These are phyloP conservation scores for Inosperma sp. DNA, from an alignment of 768 basidiomycete genomes.

Conservation along the genomic window DNA sequence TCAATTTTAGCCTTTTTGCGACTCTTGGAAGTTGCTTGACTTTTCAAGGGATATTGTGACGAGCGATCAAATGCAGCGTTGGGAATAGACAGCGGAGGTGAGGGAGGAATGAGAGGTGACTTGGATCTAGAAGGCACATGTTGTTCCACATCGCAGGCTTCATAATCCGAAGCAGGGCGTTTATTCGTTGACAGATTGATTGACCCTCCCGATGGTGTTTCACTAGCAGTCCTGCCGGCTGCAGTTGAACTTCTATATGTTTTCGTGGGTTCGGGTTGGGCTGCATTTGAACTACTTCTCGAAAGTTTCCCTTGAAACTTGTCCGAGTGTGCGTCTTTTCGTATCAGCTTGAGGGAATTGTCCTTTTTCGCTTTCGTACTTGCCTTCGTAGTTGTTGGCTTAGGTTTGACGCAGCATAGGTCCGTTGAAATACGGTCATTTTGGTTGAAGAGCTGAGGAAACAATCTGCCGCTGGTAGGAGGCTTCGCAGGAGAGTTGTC, in stretches of 20 bases:
- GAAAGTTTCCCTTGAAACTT: slow-evolving; percentile 6
- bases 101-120: slow-evolving; percentile 55
- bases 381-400: slow-evolving; percentile 4
- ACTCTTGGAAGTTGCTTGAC: slow-evolving; percentile 30
- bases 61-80: slow-evolving; percentile 9
- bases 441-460: slow-evolving; percentile 65
- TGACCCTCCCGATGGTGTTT: slow-evolving; percentile 9
- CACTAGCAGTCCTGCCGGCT: slow-evolving; percentile 3
- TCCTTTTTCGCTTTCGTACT: not conserved
- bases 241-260: slow-evolving; percentile 1
- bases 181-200: slow-evolving; percentile 36
- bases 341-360: not conserved
- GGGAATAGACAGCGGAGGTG: slow-evolving; percentile 50
- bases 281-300: slow-evolving; percentile 1
- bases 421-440: slow-evolving; percentile 14
- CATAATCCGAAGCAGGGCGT: slow-evolving; percentile 37
- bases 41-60: not conserved
- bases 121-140: slow-evolving; percentile 15
- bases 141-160: slow-evolving; percentile 23
- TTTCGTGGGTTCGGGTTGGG: not conserved
- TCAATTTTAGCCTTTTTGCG: slow-evolving; percentile 51
- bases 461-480: slow-evolving; percentile 51
- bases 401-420: slow-evolving; percentile 19
- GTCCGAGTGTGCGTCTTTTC: not conserved
- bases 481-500: slow-evolving; percentile 70